Evolutionary conservation across 768 basidiomycete species (phyloP), one percentile per base, ranked within the genome.

Genomic region (Butyriboletus loyo): DNA sequence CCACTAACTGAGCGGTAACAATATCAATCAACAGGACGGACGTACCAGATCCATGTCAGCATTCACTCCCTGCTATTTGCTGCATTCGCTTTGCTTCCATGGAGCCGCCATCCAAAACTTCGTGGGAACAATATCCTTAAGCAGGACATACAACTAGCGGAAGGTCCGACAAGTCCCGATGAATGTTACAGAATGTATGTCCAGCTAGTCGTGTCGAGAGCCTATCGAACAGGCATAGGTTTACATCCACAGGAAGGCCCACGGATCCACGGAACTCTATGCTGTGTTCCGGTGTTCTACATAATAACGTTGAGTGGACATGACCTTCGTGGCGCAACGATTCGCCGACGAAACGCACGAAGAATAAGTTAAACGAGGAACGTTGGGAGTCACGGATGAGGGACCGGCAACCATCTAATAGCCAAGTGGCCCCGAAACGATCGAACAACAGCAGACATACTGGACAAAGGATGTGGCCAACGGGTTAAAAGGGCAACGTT

Each of bases 191-290:
- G n/a, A n/a, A n/a, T 8, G 35, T 13, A 6, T n/a, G 22, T 25
- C 46, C 28, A 31, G 8, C 19, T 8, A 17, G 30, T 30, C 43
- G 17, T 27, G 10, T 28, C 41, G 3, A 28, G 17, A 42, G 27
- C 41, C 39, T 28, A 41, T 48, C 24, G 8, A 24, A 32, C 30
- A 47, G 31, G n/a, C 25, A 31, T 50, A 24, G 17, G 21, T 24
- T 37, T 36, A 2, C 19, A 30, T 36, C 28, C 36, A 52, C 51
- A 52, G 50, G 49, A 52, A 28, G 49, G 50, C 25, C 9, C 15
- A 9, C n/a, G 5, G 6, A 39, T 32, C 11, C 37, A 39, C 11
- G 49, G 49, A 51, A 8, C 36, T 17, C 15, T 31, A 9, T 2
- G 4, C 17, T 15, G 10, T 7, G 5, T n/a, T 38, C 28, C 38